Evolutionary conservation across 2,329 filamentous ascomycete genomes (phyloP), one percentile per base, ranked within the genome.

Genomic region (Pleoardoris graminearum): DNA sequence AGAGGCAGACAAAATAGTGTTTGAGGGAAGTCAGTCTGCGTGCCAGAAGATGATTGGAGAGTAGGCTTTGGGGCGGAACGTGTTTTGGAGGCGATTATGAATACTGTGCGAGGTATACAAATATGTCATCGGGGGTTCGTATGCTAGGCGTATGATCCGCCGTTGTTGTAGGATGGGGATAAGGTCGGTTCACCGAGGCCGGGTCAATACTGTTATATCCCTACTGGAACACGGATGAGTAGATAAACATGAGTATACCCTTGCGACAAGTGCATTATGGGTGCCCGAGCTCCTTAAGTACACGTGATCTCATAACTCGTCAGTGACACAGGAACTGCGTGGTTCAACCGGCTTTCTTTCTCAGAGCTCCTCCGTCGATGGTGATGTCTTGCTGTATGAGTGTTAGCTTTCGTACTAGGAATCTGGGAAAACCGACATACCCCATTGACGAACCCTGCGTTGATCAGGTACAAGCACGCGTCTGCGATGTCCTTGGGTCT

Each of bases 401-500:
- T 4, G 30, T 61, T 44, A 61, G 55, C 51, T n/a, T 23, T 5
- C 11, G 44, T 32, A 10, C 22, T 43, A 27, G 16, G 50, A 36
- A 14, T 8, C 19, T 10, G 2, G 36, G 29, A 11, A 21, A 16
- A 38, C 21, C 16, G 3, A 56, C 58, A 49, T 55, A 63, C 58
- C 16, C 71, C 72, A 5, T 70, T 75, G 3, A 75, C 68, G 44
- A 75, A 75, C 0, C 70, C 73, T 7, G 72, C 72, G 36, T 71
- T 60, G 6, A 75, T 69, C 42, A 75, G 55, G 57, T 75, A 80
- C 54, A 77, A 62, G 11, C 68, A 73, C 0, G 77, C 76, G 47
- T 79, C 72, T 10, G 74, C 72, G 32, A 80, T 74, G 48, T 80
- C 77, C 62, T 75, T 75, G 1, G 76, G 77, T 47, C 73, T 68